These are phyloP conservation scores for Phytophthora cactorum DNA, from an alignment of 352 stramenopile genomes.

Conservation along the genomic window DNA sequence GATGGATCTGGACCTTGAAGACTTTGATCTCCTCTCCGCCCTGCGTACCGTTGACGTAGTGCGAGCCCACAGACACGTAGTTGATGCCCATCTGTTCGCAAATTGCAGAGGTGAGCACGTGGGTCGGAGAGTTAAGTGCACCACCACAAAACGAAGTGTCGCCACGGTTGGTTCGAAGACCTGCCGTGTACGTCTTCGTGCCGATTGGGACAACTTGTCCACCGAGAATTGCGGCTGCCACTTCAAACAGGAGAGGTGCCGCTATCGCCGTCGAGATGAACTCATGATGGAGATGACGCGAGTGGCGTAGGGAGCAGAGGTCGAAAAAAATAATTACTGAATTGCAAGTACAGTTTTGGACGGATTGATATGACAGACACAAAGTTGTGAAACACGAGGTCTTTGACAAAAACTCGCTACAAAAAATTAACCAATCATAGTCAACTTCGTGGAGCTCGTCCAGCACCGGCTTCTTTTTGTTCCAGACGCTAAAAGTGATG, in stretches of 20 bases:
- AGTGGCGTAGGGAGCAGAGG: background rate
- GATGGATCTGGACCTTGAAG: background rate
- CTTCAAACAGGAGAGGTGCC: background rate
- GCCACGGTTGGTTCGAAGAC: background rate
- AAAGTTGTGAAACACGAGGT: too few relatives aligned
- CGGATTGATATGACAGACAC: too few relatives aligned
- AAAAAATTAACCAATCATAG: too few relatives aligned
- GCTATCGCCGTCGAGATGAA: background rate
- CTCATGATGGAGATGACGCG: background rate
- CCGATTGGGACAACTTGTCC: background rate
- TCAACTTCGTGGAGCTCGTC: too few relatives aligned
- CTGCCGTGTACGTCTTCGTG: background rate
- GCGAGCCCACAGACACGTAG: background rate
- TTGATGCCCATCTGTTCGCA: background rate
- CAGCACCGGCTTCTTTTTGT: too few relatives aligned
- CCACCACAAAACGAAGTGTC: background rate
- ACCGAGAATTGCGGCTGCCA: conserved; percentile 2
- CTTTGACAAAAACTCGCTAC: too few relatives aligned
- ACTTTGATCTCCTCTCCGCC: conserved; percentile 1
- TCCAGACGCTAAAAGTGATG: too few relatives aligned
- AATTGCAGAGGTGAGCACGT: background rate
- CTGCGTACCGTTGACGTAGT: conserved; percentile 2
- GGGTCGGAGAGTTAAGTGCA: background rate
- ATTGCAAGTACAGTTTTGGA: too few relatives aligned
- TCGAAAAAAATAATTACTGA: too few relatives aligned